A percentile compares a stretch with the other conserved stretches of the same genome.
Conservation (phyloP, 805 yeast species). For the Blastobotrys attinorum region DNA sequence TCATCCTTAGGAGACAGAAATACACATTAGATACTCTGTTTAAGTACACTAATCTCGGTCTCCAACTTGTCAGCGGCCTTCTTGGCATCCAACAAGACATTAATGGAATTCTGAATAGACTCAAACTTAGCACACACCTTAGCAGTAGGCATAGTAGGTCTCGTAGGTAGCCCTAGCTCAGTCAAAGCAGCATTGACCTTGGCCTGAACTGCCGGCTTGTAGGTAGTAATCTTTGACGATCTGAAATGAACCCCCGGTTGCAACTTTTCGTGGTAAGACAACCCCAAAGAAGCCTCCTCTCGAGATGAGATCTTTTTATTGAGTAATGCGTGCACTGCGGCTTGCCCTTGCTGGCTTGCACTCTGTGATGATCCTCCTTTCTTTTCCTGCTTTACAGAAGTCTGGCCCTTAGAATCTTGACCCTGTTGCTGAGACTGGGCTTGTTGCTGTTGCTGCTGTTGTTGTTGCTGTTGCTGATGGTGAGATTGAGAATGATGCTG, state of each 20-base stretch:
- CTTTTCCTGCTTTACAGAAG: constrained; percentile 3
- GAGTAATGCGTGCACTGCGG: constrained; percentile 25
- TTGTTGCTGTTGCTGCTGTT: constrained; percentile 3
- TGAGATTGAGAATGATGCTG: no score
- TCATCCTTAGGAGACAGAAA: no score
- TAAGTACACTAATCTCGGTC: constrained; percentile 54
- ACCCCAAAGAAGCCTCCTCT: constrained; percentile 81
- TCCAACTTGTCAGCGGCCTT: constrained; percentile 81
- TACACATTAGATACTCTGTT: constrained; percentile 2
- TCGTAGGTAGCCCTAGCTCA: constrained; percentile 71
- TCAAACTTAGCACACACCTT: constrained; percentile 73
- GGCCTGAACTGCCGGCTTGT: constrained; percentile 67
- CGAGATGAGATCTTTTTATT: constrained; percentile 55
- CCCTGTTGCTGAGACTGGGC: constrained; percentile 4
- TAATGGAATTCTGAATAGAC: constrained; percentile 58
- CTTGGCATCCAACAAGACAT: constrained; percentile 71
- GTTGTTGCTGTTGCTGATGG: constrained; percentile 4
- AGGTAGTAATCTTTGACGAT: constrained; percentile 67
- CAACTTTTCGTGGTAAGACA: constrained; percentile 52
- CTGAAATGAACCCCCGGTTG: constrained; percentile 75
- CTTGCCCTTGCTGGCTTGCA: constrained; percentile 8
- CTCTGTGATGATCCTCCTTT: background rate
- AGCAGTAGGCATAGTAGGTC: constrained; percentile 84
- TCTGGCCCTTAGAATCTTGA: background rate
- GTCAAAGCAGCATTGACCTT: constrained; percentile 55